Evolutionary conservation across 805 yeast genomes (phyloP), one percentile per base, ranked within the genome.

Genomic region (Monosporozyma unispora): DNA sequence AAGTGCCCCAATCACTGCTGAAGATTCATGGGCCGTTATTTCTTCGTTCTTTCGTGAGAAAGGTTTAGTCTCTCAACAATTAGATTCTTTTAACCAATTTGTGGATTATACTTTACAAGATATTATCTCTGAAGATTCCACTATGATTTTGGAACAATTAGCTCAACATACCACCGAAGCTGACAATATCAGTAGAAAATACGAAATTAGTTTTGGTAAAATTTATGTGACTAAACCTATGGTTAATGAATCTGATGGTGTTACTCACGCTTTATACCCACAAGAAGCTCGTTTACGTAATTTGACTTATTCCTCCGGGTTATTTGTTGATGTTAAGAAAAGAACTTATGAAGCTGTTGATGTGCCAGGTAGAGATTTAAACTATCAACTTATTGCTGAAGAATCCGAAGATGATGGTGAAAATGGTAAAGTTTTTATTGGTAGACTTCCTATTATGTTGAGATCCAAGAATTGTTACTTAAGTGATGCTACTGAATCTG

Each of bases 171-270:
- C 95, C 3, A 81, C 90, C 35, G 96, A 90, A 59, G 78, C 80
- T 50, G 99, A 93, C 67, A 85, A 88, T 65, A 80, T 87, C 59
- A 89, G 87, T 69, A 84, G 89, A 71, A 80, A 97, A 57, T 95
- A 89, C 62, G 97, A 91, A 70, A 93, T 93, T 65, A 82, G 90
- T n/a, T 93, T 93, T 70, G 99, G 99, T 56, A 95, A 91, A 68
- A 93, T 95, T 61, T 93, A 86, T 70, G 81, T 93, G 57, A 89
- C 98, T 23, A 86, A 90, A 62, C 99, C 99, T 44, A 88, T 96
- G 45, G 96, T 93, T 79, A 95, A 98, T 19, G 99, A 93, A 73
- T 96, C 98, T 16, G 99, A 93, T 72, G 99, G 99, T 73, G 89
- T 96, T n/a, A 91, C 98, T n/a, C 91, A 89, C 62, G 95, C 96